Percentiles rank a stretch among this genome's conserved stretches.
These are phyloP conservation scores for Colletotrichum agaves DNA, from an alignment of 2,329 filamentous ascomycete species.

Conservation along the genomic window DNA sequence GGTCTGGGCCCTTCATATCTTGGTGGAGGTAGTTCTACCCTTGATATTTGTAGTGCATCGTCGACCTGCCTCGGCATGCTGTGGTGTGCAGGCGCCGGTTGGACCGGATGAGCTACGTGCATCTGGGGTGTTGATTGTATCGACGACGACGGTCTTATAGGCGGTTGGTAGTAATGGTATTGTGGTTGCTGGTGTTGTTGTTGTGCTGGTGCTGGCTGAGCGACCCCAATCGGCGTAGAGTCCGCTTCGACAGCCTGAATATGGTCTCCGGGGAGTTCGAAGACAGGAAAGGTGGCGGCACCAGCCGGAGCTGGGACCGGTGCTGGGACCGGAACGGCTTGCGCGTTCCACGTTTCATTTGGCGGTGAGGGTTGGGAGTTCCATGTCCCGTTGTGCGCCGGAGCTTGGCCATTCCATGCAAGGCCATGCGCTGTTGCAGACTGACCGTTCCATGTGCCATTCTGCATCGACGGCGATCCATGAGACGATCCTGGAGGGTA, in stretches of 20 bases:
- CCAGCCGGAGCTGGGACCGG: slow-evolving; percentile 4
- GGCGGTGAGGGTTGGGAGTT: slow-evolving; percentile 14
- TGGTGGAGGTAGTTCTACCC: slow-evolving; percentile 33
- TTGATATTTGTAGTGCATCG: slow-evolving; percentile 34
- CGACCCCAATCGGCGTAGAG: slow-evolving; percentile 27
- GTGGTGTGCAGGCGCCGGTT: slow-evolving; percentile 16
- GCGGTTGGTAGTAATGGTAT: neutral
- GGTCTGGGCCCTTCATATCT: slow-evolving; percentile 23
- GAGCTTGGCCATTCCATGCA: neutral
- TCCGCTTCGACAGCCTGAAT: slow-evolving; percentile 31
- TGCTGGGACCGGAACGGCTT: slow-evolving; percentile 5
- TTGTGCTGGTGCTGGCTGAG: slow-evolving; percentile 3
- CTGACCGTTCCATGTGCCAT: slow-evolving; percentile 12
- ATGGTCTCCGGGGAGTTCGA: slow-evolving; percentile 31
- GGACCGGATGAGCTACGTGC: slow-evolving; percentile 2
- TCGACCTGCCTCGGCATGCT: slow-evolving; percentile 29
- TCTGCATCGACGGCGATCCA: slow-evolving; percentile 6
- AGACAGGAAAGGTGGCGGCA: slow-evolving; percentile 20
- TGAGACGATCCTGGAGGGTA: slow-evolving; percentile 5
- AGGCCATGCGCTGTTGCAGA: neutral
- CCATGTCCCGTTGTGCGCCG: slow-evolving; percentile 8
- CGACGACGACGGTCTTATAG: slow-evolving; percentile 15
- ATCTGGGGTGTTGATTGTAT: slow-evolving; percentile 28
- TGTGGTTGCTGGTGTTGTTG: neutral
- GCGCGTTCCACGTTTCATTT: slow-evolving; percentile 18